Conservation (phyloP, 192 early-diverging fungal genomes). For the Rhizophagus prolifer region DNA sequence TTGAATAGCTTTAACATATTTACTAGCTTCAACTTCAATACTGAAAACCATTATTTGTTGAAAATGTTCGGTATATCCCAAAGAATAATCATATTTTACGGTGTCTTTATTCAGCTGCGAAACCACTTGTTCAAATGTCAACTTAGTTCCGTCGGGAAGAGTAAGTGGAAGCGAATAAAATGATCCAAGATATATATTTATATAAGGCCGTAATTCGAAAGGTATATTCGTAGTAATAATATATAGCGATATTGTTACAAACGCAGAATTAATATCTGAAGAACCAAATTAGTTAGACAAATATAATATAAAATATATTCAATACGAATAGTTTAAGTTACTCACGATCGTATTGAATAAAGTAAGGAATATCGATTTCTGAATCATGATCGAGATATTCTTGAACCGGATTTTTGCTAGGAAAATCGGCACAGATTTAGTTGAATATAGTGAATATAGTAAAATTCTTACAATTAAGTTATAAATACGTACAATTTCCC, state of each 20-base stretch:
- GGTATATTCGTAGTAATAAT: slow-evolving; percentile 48
- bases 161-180: slow-evolving; percentile 55
- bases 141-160: slow-evolving; percentile 33
- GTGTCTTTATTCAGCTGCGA: slow-evolving; percentile 56
- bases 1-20: slow-evolving; percentile 52
- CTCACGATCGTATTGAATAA: slow-evolving; percentile 59
- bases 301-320: neutral
- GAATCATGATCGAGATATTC: slow-evolving; percentile 48
- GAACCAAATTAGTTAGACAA: neutral
- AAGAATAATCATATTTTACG: slow-evolving; percentile 41
- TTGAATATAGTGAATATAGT: too few relatives aligned
- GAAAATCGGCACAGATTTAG: neutral
- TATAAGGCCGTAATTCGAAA: slow-evolving; percentile 47
- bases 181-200: slow-evolving; percentile 53
- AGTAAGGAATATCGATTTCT: slow-evolving; percentile 44
- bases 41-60: slow-evolving; percentile 35
- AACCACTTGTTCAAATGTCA: slow-evolving; percentile 52
- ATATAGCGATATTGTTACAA: slow-evolving; percentile 49
- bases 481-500: slow-evolving; percentile 43
- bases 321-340: neutral
- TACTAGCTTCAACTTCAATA: slow-evolving; percentile 42
- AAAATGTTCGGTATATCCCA: slow-evolving; percentile 45
- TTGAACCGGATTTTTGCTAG: slow-evolving; percentile 49
- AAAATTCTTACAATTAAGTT: neutral
- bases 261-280: slow-evolving; percentile 55